These are phyloP conservation scores for Tricholoma saponaceum DNA, from an alignment of 768 basidiomycete genomes.

Conservation along the genomic window DNA sequence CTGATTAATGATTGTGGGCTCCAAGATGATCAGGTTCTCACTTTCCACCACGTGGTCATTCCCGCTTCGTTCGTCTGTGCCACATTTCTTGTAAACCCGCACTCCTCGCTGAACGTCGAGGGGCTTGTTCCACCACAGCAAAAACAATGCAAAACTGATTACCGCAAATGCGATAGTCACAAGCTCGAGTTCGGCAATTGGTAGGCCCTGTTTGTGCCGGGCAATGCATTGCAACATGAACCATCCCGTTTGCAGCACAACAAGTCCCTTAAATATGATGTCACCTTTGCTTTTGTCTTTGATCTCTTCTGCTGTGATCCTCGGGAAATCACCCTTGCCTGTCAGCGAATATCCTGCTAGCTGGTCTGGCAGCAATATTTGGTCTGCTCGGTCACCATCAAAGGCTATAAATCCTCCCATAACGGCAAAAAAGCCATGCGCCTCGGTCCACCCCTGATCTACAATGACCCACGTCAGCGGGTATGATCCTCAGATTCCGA, in stretches of 20 bases:
- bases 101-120: no score
- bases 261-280: neutral
- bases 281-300: neutral
- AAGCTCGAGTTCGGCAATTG: neutral
- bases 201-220: neutral
- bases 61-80: neutral
- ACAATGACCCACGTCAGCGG: neutral
- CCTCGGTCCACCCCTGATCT: neutral
- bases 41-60: neutral
- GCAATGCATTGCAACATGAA: neutral
- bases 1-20: no score
- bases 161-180: neutral
- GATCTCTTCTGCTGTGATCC: neutral
- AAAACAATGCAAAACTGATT: neutral
- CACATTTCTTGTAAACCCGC: no score
- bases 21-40: neutral
- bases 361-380: no score
- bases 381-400: neutral
- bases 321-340: neutral
- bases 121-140: conserved; percentile 1
- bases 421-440: neutral
- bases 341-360: no score
- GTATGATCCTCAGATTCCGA: neutral
- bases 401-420: conserved; percentile 2
- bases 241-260: neutral